Base-by-base conservation (phyloP, 2,329 filamentous ascomycete genomes). In the Lomentospora prolificans region DNA sequence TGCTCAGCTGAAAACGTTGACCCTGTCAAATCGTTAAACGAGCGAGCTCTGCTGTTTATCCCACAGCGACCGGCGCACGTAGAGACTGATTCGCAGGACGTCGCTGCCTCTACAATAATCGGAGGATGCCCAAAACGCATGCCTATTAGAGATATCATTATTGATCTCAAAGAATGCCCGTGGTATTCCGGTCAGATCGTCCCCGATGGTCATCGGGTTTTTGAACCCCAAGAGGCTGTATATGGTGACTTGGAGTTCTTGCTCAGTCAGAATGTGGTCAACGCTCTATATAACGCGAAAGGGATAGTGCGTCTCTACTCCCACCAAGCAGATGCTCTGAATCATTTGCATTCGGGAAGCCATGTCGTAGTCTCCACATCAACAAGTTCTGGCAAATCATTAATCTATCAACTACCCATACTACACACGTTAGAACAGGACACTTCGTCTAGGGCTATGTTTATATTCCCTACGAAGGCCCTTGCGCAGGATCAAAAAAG, bases 391-490 rank as follows among this genome's bases (percentile, higher is more conserved):
- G 94, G 94, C 9, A 99, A 99, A 69, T 96, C 90, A 4, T 74
- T 99, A n/a, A 96, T 99, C 59, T 99, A 97, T 65, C 94, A 99
- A 65, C 79, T 99, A 14, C 94, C 94, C 0, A 90, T 99, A 48
- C 72, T 99, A 9, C 84, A 95, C 65, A 87, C 89, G 52, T 73
- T 99, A 2, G 92, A 99, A 68, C 75, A 82, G 54, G 87, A 97
- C 63, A 73, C 70, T 2, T 76, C 85, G 56, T 88, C 89, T 7
- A 78, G 94, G 62, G 94, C 94, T 2, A 90, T 99, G 85, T 97
- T 96, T 67, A 96, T 99, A 33, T 99, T 99, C 59, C 94, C 94
- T 0, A 99, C 94, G 0, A 99, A 99, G 70, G 94, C 94, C 1
- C 73, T 99, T 14, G 92, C 94, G 0, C 94, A 99, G 67, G 94